Evolutionary conservation across 345 rosid species (phyloP).

Genomic region (Geranium brycei): DNA sequence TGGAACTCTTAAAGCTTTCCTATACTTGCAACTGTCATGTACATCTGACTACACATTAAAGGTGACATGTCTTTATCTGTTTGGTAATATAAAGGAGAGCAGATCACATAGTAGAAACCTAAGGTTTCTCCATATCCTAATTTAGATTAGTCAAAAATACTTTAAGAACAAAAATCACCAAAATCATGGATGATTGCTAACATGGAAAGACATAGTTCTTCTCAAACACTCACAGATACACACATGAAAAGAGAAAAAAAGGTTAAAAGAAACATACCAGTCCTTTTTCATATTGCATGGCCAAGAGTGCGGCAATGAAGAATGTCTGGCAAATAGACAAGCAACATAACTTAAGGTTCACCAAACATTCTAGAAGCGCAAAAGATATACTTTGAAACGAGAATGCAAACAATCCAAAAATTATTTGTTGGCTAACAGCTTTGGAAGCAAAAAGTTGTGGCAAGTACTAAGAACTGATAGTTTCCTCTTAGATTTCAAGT

Average conservation of each 20-base stretch:
- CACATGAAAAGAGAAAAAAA: slow-evolving; percentile 1
- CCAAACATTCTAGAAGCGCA: not conserved
- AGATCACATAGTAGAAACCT: not conserved
- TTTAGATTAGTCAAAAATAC: not conserved
- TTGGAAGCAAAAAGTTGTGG: not conserved
- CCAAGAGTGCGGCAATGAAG: slow-evolving; percentile 93
- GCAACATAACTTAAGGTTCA: slow-evolving; percentile 6
- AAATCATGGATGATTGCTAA: no score
- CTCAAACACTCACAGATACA: not conserved
- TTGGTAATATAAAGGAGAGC: no score
- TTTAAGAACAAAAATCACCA: not conserved
- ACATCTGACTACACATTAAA: no score
- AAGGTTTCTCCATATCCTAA: not conserved
- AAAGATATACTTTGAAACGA: not conserved
- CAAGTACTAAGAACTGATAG: not conserved
- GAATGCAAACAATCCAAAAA: not conserved
- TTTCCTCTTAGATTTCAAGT: not conserved
- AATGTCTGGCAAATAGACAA: slow-evolving; percentile 50
- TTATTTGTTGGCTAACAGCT: not conserved
- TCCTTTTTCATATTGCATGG: slow-evolving; percentile 93
- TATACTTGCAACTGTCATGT: no score
- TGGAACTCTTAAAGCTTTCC: no score
- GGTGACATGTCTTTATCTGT: no score
- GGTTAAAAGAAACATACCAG: slow-evolving; percentile 45
- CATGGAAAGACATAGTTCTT: no score